Conservation (phyloP, 1,139 yeast species). For the Yamadazyma diospyri region DNA sequence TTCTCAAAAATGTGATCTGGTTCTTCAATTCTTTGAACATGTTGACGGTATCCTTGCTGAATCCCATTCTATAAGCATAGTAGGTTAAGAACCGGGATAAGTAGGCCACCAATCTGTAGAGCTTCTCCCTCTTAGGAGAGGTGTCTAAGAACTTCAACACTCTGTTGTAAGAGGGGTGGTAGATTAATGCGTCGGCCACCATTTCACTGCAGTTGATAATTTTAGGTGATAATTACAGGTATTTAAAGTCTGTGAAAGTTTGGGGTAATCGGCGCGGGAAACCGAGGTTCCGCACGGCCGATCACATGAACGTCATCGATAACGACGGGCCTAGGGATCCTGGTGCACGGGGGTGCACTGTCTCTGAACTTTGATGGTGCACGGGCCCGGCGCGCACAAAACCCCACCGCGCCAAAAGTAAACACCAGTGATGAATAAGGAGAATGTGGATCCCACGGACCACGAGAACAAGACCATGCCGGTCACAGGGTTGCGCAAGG, state of each 20-base stretch:
- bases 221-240: not conserved
- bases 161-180: constrained; percentile 72
- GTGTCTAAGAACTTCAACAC: constrained; percentile 63
- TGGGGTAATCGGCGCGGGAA: no score
- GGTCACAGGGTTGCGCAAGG: constrained; percentile 1
- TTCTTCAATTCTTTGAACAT: constrained; percentile 51
- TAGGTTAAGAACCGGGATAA: constrained; percentile 68
- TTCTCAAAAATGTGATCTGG: constrained; percentile 70
- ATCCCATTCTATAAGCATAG: constrained; percentile 62
- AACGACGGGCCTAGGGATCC: no score
- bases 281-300: constrained; percentile 1
- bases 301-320: no score
- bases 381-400: no score
- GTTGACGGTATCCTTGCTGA: constrained; percentile 45
- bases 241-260: not conserved
- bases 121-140: constrained; percentile 66
- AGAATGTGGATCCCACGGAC: constrained; percentile 14
- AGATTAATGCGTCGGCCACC: constrained; percentile 65
- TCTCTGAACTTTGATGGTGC: no score
- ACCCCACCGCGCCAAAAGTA: no score
- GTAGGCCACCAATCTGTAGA: constrained; percentile 78
- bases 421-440: constrained; percentile 11
- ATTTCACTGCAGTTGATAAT: constrained; percentile 29
- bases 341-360: no score
- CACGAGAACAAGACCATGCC: constrained; percentile 9